Conservation (phyloP, 352 stramenopile genomes). For the Albugo laibachii region DNA sequence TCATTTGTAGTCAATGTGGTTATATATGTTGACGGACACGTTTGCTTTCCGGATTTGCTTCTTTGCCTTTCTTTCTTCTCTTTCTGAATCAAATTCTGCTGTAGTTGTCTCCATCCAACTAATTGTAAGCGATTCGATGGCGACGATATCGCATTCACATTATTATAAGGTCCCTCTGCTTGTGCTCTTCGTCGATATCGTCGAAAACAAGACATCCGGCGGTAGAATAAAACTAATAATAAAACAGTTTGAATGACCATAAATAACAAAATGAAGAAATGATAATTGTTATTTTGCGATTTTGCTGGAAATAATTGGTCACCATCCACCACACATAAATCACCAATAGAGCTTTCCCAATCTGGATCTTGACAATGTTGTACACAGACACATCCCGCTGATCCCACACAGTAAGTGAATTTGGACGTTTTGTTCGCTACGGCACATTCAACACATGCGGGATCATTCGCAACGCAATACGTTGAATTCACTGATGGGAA, state of each 20-base stretch:
- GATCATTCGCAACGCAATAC: constrained; percentile 35
- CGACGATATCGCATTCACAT: constrained; percentile 39
- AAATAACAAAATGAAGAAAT: constrained; percentile 24
- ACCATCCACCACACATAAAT: too few relatives aligned
- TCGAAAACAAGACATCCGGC: constrained; percentile 17
- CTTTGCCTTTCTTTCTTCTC: constrained; percentile 7
- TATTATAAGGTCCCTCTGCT: constrained; percentile 42
- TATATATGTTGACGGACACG: too few relatives aligned
- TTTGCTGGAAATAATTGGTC: too few relatives aligned
- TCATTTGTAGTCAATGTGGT: too few relatives aligned
- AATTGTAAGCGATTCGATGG: constrained; percentile 43
- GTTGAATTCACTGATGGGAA: constrained; percentile 37
- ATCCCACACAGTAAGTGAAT: constrained; percentile 15
- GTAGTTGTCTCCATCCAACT: constrained; percentile 32
- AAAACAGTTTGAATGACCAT: constrained; percentile 40
- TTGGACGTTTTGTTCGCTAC: neutral
- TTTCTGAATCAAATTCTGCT: constrained; percentile 27
- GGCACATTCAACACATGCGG: constrained; percentile 25
- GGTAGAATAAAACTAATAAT: constrained; percentile 37
- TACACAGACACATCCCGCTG: constrained; percentile 36
- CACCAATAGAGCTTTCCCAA: constrained; percentile 17
- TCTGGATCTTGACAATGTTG: constrained; percentile 28
- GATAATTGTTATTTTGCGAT: neutral
- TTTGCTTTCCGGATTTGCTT: too few relatives aligned
- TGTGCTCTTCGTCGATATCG: constrained; percentile 6